Evolutionary conservation across 371 early-diverging fungal species (phyloP), one percentile per base, ranked within the genome.

Genomic region (Circinella umbellata): DNA sequence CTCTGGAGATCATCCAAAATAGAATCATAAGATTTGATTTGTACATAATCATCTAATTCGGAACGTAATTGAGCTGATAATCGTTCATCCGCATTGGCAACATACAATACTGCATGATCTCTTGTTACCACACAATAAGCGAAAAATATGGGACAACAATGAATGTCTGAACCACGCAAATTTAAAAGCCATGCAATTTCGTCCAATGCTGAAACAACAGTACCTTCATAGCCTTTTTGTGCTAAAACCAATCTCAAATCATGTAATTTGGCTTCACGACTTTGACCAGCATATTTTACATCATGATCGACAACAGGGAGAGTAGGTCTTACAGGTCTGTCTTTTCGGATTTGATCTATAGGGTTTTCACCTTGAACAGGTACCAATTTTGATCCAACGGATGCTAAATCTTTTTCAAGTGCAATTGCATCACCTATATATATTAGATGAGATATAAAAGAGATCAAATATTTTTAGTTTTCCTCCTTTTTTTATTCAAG

Each of bases 151-250:
- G 99, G 98, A 79, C 98, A 98, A 85, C 93, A 99, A 46, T 87
- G 84, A 69, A 99, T 95, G 80, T 99, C 99, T 15, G 89, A 90
- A 14, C 99, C 99, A 69, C 99, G 92, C 67, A 99, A 80, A 79
- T 99, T 99, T 73, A 97, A 93, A 53, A 99, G 79, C 99, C 99
- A 96, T 10, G 95, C 95, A 70, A 95, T 89, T 76, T 97, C 99
- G 82, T 97, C 98, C 66, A 96, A 80, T 8, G 90, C 93, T 1
- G 94, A 86, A 8, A 95, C 86, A 3, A 93, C 89, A 51, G 91
- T 86, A 34, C 92, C 94, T 57, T 86, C 17, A 75, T 83, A 13
- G 88, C 79, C 73, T 89, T 86, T 77, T 34, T 88, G 84, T 51
- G 79, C 80, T 39, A 89, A 75, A 63, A 80, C 78, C 3, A 85